These are phyloP conservation scores for Plasmodium gonderi DNA, from an alignment of 169 alveolate species.

Conservation along the genomic window DNA sequence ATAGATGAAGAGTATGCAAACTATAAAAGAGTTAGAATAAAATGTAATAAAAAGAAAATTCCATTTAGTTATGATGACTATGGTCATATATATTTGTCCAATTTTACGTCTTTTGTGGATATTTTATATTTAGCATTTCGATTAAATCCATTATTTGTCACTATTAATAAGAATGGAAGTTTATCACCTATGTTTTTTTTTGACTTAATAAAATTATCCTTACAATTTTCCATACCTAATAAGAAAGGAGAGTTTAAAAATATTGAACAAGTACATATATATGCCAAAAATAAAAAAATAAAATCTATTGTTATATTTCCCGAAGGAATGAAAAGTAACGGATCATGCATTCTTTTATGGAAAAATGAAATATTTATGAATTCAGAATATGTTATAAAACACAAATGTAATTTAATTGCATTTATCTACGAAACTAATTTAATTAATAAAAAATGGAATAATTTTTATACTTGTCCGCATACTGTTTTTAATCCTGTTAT, in stretches of 20 bases:
- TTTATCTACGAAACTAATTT: constrained; percentile 46
- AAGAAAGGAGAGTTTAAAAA: constrained; percentile 53
- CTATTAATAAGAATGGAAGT: constrained; percentile 58
- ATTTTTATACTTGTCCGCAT: constrained; percentile 51
- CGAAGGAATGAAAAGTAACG: constrained; percentile 69
- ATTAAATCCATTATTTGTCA: constrained; percentile 45
- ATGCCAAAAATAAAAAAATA: constrained; percentile 54
- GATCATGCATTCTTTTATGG: constrained; percentile 58
- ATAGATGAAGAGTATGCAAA: constrained; percentile 67
- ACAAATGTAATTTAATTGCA: constrained; percentile 48
- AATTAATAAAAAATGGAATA: constrained; percentile 18
- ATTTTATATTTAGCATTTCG: constrained; percentile 63
- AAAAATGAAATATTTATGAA: constrained; percentile 49
- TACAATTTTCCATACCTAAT: constrained; percentile 56
- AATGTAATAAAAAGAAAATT: constrained; percentile 28
- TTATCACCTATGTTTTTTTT: constrained; percentile 44
- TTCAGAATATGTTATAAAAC: constrained; percentile 31
- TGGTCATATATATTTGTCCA: constrained; percentile 67
- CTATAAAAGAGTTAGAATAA: constrained; percentile 56
- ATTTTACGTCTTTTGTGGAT: constrained; percentile 64
- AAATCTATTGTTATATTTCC: constrained; percentile 58
- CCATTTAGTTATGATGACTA: constrained; percentile 61
- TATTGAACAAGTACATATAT: constrained; percentile 47
- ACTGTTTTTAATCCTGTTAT: constrained; percentile 68
- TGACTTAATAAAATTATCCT: constrained; percentile 43